phyloP scores from a whole-genome alignment of 768 basidiomycete species.

The Tylopilus intermedius region DNA sequence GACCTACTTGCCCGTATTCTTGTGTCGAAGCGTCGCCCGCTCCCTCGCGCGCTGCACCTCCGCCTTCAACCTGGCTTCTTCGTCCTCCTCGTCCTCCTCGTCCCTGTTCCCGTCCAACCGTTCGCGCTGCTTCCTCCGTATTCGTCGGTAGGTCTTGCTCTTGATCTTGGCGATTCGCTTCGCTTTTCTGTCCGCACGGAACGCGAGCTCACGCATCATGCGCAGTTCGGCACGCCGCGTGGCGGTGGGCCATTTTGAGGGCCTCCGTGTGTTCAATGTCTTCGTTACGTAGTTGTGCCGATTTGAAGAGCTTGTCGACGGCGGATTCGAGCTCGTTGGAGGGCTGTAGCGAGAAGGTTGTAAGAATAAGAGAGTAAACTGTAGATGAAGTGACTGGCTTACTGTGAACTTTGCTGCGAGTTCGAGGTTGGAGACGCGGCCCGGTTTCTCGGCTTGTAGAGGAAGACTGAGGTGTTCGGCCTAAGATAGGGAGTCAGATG shows the following conservation, averaged over 20 bases:
- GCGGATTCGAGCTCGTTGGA: conserved; percentile 81
- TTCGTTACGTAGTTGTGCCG: conserved; percentile 77
- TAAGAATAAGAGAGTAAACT: neutral
- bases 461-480: conserved; percentile 69
- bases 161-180: conserved; percentile 93
- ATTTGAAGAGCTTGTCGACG: conserved; percentile 73
- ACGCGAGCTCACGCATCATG: conserved; percentile 88
- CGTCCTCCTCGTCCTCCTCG: conserved; percentile 18
- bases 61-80: conserved; percentile 51
- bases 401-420: conserved; percentile 85
- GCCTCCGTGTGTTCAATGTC: conserved; percentile 77
- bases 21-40: conserved; percentile 84
- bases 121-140: conserved; percentile 75
- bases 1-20: conserved; percentile 86
- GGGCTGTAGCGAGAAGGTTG: conserved; percentile 45
- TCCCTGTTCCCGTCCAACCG: conserved; percentile 48
- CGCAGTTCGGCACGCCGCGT: conserved; percentile 77
- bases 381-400: conserved; percentile 6
- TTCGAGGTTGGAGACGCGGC: conserved; percentile 64
- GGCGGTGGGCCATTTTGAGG: conserved; percentile 72
- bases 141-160: conserved; percentile 84
- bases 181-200: conserved; percentile 87
- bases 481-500: conserved; percentile 33
- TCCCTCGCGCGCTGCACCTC: conserved; percentile 83
- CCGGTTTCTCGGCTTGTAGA: conserved; percentile 29